These are phyloP conservation scores for Mycena leptocephala DNA, from an alignment of 768 basidiomycete genomes.

Conservation along the genomic window DNA sequence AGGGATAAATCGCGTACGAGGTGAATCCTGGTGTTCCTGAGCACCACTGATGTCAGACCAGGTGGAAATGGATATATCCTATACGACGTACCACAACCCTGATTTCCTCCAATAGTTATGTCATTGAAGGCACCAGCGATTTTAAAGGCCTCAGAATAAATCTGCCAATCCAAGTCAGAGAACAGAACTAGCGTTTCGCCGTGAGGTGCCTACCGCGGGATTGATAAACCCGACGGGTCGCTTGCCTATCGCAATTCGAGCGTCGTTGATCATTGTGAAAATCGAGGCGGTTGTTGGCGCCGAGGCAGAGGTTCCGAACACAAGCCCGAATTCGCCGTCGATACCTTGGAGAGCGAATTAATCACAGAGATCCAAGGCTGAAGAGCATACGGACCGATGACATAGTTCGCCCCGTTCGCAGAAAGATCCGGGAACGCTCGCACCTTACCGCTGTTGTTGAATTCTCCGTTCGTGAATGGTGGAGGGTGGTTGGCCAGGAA, in stretches of 20 bases:
- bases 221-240: conserved; percentile 66
- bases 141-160: conserved; percentile 53
- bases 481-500: conserved; percentile 61
- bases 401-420: conserved; percentile 65
- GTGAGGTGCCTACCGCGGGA: conserved; percentile 51
- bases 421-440: conserved; percentile 67
- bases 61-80: neutral
- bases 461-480: conserved; percentile 56
- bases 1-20: conserved; percentile 42
- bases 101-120: conserved; percentile 58
- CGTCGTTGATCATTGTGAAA: conserved; percentile 69
- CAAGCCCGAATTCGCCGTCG: conserved; percentile 56
- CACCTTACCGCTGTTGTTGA: conserved; percentile 64
- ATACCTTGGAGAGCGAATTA: conserved; percentile 39
- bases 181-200: neutral
- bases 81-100: conserved; percentile 53
- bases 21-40: conserved; percentile 54
- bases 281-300: conserved; percentile 67
- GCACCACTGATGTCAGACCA: neutral
- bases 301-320: conserved; percentile 68
- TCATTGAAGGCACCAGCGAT: conserved; percentile 55
- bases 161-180: conserved; percentile 39
- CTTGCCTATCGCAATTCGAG: conserved; percentile 60
- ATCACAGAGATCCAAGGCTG: conserved; percentile 45
- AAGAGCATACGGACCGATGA: conserved; percentile 48